Conservation (phyloP, 2,329 filamentous ascomycete species). For the Sporothrix humicola region DNA sequence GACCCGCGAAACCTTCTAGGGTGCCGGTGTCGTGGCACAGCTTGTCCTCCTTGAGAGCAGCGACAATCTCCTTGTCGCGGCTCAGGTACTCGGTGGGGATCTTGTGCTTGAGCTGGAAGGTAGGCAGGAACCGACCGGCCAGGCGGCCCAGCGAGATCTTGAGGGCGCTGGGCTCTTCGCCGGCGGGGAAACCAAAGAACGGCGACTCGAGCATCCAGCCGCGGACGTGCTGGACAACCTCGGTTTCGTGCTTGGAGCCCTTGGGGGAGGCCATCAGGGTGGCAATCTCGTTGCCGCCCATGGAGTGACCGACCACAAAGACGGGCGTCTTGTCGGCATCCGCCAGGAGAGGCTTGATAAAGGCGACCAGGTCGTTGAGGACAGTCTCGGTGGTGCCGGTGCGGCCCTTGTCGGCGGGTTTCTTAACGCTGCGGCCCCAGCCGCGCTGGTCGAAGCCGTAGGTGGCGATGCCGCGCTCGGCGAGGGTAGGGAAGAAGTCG, state of each 20-base stretch:
- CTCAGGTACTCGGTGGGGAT: slow-evolving; percentile 69
- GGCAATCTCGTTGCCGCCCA: slow-evolving; percentile 83
- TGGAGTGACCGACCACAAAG: slow-evolving; percentile 88
- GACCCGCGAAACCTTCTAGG: slow-evolving; percentile 72
- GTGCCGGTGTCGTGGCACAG: slow-evolving; percentile 85
- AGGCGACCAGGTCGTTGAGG: slow-evolving; percentile 77
- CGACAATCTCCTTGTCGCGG: slow-evolving; percentile 68
- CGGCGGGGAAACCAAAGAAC: slow-evolving; percentile 74
- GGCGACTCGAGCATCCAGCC: slow-evolving; percentile 81
- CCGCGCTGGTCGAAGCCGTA: slow-evolving; percentile 84
- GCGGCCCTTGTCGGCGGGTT: slow-evolving; percentile 67
- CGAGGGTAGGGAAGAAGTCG: slow-evolving; percentile 73
- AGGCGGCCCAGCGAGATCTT: slow-evolving; percentile 71
- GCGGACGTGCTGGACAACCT: slow-evolving; percentile 62
- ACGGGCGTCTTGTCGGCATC: slow-evolving; percentile 55
- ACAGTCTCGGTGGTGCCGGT: slow-evolving; percentile 77
- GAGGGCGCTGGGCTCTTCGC: slow-evolving; percentile 65
- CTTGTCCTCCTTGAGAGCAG: slow-evolving; percentile 66
- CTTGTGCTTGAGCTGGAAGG: slow-evolving; percentile 68
- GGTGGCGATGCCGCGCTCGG: slow-evolving; percentile 73
- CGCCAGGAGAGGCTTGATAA: slow-evolving; percentile 65
- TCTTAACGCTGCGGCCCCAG: slow-evolving; percentile 77
- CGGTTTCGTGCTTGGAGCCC: slow-evolving; percentile 51
- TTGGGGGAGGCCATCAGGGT: slow-evolving; percentile 59
- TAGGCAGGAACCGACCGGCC: slow-evolving; percentile 70